Conservation (phyloP, 2,329 filamentous ascomycete genomes). For the Botrytis elliptica region DNA sequence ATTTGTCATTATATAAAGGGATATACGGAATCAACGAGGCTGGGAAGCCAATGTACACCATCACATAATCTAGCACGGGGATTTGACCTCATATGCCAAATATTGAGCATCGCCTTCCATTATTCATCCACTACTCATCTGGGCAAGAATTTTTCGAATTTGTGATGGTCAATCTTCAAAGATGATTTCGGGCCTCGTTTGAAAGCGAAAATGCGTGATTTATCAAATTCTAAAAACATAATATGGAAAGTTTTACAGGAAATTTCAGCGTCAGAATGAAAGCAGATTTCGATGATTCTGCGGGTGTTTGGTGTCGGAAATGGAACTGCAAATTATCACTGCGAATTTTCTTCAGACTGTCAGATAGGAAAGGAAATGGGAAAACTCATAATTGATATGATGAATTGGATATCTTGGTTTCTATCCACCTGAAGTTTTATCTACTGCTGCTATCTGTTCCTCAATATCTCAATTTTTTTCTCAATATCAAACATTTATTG, state of each 20-base stretch:
- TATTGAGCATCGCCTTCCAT: too few species aligned
- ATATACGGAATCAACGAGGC: too few species aligned
- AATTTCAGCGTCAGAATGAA: neutral
- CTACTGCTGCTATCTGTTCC: neutral
- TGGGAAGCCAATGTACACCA: neutral
- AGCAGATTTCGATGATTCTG: neutral
- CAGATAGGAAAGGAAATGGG: neutral
- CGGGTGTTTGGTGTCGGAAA: neutral
- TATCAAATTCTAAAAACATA: neutral
- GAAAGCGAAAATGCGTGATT: neutral
- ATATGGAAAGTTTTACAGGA: too few species aligned
- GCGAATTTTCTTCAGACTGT: accelerated
- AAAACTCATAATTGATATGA: accelerated
- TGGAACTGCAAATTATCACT: accelerated
- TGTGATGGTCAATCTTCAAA: neutral
- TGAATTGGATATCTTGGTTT: neutral
- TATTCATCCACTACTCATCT: too few species aligned
- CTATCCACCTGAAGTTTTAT: neutral
- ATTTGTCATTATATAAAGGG: neutral
- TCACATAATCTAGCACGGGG: too few species aligned
- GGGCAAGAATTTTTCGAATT: neutral
- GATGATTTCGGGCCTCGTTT: too few species aligned
- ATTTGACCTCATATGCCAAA: too few species aligned
- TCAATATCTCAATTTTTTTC: neutral
- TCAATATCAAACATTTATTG: neutral